Percentiles rank a stretch among this genome's conserved stretches.
Evolutionary conservation across 495 filamentous ascomycete species (phyloP).

Genomic region (Aspergillus leporis): DNA sequence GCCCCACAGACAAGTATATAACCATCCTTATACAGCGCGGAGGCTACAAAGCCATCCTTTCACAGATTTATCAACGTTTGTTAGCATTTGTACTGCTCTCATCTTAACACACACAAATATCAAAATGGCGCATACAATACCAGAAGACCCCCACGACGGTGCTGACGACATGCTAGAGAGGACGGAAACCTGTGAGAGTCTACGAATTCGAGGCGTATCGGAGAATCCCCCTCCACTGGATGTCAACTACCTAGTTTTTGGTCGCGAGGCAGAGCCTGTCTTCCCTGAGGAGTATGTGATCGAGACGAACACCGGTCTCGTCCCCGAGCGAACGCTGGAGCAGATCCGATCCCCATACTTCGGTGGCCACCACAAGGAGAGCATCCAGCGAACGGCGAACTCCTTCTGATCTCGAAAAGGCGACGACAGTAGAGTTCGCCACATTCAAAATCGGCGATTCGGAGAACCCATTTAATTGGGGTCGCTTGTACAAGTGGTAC

Average conservation of each 20-base stretch:
- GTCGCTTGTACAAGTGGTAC: conserved; percentile 54
- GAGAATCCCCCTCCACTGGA: conserved; percentile 24
- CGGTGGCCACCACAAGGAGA: conserved; percentile 10
- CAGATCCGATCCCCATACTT: conserved; percentile 23
- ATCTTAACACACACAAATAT: background rate
- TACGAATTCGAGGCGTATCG: conserved; percentile 23
- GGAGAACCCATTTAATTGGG: conserved; percentile 56
- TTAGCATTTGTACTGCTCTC: too few species aligned
- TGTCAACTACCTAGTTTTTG: conserved; percentile 31
- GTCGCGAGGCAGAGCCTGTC: conserved; percentile 21
- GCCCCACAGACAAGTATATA: too few species aligned
- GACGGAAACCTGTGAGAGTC: conserved; percentile 26
- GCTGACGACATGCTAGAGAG: background rate
- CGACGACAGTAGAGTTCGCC: conserved; percentile 23
- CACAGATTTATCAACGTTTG: too few species aligned
- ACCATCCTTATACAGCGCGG: too few species aligned
- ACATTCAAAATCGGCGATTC: conserved; percentile 45
- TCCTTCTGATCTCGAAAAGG: conserved; percentile 28
- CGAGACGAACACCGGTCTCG: conserved; percentile 33
- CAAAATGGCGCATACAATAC: background rate
- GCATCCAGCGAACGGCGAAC: conserved; percentile 4
- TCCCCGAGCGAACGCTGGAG: conserved; percentile 29
- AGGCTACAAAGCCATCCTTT: too few species aligned
- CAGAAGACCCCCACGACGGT: background rate
- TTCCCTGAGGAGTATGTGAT: conserved; percentile 37